Percentiles rank a stretch among this genome's conserved stretches.
These are phyloP conservation scores for Pseudonectria buxi DNA, from an alignment of 2,329 filamentous ascomycete genomes.

Conservation along the genomic window DNA sequence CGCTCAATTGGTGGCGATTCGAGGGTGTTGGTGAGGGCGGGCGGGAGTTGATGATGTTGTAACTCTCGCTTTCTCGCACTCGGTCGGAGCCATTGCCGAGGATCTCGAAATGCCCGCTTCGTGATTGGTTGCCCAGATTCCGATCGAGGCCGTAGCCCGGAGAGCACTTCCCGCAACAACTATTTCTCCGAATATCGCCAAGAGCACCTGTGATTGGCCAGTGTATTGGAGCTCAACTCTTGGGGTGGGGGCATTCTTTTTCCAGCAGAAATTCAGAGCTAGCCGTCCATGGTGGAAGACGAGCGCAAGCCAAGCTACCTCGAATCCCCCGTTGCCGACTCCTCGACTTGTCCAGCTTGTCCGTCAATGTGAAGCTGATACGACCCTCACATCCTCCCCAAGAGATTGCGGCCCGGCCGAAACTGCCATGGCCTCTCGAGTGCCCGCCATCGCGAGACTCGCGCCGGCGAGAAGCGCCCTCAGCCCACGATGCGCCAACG, in stretches of 20 bases:
- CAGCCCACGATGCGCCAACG: constrained; percentile 17
- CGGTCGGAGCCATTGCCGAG: constrained; percentile 41
- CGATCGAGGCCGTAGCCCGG: constrained; percentile 22
- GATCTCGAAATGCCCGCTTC: constrained; percentile 37
- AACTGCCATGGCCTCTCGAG: constrained; percentile 22
- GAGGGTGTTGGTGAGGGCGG: constrained; percentile 19
- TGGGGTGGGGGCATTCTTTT: too few species aligned
- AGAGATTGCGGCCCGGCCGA: background rate
- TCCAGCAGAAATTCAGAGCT: too few species aligned
- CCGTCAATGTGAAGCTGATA: constrained; percentile 3
- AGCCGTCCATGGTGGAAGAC: too few species aligned
- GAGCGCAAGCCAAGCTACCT: background rate
- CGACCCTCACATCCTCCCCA: background rate
- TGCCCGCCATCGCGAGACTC: constrained; percentile 15
- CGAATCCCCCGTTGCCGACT: background rate
- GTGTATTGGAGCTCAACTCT: background rate
- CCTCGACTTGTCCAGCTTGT: background rate
- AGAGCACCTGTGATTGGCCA: constrained; percentile 24
- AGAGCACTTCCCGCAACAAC: constrained; percentile 22
- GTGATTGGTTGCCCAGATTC: constrained; percentile 36
- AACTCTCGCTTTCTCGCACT: constrained; percentile 1
- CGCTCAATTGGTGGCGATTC: constrained; percentile 23
- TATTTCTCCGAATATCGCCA: constrained; percentile 8
- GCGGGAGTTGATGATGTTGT: constrained; percentile 8
- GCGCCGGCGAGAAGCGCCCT: constrained; percentile 18